These are phyloP conservation scores for Annona cherimola DNA, from an alignment of 164 flowering plant genomes.

Conservation along the genomic window DNA sequence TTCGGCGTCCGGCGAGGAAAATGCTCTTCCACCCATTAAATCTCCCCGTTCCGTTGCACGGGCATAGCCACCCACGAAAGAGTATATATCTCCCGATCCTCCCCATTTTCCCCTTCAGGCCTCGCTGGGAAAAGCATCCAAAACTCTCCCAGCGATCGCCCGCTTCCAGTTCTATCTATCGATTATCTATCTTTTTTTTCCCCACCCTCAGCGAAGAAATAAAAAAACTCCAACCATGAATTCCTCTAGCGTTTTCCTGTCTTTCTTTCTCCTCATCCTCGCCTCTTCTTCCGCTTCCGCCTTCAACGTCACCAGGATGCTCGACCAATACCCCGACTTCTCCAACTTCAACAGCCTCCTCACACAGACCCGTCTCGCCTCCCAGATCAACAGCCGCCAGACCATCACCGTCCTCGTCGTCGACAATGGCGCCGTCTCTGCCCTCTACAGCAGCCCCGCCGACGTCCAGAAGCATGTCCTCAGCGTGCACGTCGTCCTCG, in stretches of 20 bases:
- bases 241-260: background rate
- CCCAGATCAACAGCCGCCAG: conserved; percentile 40
- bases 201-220: background rate
- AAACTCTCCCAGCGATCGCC: background rate
- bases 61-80: background rate
- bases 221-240: background rate
- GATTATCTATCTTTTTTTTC: background rate
- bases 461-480: conserved; percentile 32
- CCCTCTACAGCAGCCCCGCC: conserved; percentile 23
- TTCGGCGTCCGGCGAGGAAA: background rate
- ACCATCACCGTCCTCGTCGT: conserved; percentile 71
- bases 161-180: background rate
- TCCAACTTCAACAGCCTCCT: conserved; percentile 46
- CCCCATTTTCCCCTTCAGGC: background rate
- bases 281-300: conserved; percentile 25
- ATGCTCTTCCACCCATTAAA: background rate
- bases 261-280: conserved; percentile 15
- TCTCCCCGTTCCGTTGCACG: background rate
- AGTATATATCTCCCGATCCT: background rate
- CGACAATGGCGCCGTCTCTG: conserved; percentile 26
- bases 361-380: conserved; percentile 32
- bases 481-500: conserved; percentile 52
- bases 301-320: conserved; percentile 62
- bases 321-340: conserved; percentile 39
- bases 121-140: background rate